Base-by-base conservation (phyloP, 345 rosid genomes). In the Eucalyptus rudis region DNA sequence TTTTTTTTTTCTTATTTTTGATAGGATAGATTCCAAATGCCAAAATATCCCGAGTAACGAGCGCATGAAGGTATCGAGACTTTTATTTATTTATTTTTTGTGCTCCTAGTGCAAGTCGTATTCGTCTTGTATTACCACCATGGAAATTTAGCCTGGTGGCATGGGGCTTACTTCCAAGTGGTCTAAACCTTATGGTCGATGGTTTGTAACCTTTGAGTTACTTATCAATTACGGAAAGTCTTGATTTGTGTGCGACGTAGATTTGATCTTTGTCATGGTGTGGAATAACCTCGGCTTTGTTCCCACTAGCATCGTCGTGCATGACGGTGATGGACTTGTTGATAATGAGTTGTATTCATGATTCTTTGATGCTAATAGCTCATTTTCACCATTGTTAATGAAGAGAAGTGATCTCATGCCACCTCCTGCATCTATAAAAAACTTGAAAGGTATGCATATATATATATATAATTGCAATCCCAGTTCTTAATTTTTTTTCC, bases 51-150 rank as follows among this genome's bases (percentile, higher is more conserved):
- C 2, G 27, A 71, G 4, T 17, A 3, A 2, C 7, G 25, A 71
- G 4, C 4, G 2, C 0, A 17, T 10, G 44, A 4, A 3, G 24
- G 0, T 31, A 17, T 3, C 0, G 4, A 33, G 3, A 62, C 5
- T 11, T 59, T 4, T 44, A 44, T 7, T 44, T 44, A 40, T 58
- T 24, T 9, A 0, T 62, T 62, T 62, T 27, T 52, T 52, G 25
- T 3, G 33, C 15, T 29, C 68, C 8, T 12, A 0, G 10, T n/a
- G 5, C 5, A 5, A 7, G 68, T 31, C 22, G 2, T 31, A 31
- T 66, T 31, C 7, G 1, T 31, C 44, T 33, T 19, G 4, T 17
- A 17, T 8, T 5, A 3, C 1, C 24, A 2, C 11, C 0, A 9
- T 64, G 36, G 71, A n/a, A 64, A 14, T 49, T 58, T 58, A 24